Conservation (phyloP, 164 flowering plant genomes). For the Piper longum region DNA sequence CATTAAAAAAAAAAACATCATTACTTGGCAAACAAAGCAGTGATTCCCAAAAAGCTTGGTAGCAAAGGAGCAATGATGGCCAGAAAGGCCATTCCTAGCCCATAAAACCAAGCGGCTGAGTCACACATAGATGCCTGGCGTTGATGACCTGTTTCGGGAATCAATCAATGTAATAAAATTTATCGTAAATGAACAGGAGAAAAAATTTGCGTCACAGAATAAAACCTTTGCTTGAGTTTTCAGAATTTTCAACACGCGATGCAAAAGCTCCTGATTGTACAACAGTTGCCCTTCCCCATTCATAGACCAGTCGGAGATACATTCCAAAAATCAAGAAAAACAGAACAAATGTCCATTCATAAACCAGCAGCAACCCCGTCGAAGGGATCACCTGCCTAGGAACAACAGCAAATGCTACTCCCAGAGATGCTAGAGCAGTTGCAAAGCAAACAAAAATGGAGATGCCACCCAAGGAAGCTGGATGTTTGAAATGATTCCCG, state of each 20-base stretch:
- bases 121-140: conserved; percentile 51
- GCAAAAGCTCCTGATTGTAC: conserved; percentile 34
- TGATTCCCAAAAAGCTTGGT: conserved; percentile 72
- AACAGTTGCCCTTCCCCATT: conserved; percentile 54
- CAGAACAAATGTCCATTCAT: conserved; percentile 73
- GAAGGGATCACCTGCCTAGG: conserved; percentile 95
- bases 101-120: conserved; percentile 43
- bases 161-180: conserved; percentile 3
- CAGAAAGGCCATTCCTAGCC: conserved; percentile 72
- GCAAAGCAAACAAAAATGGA: conserved; percentile 54
- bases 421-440: conserved; percentile 48
- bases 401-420: conserved; percentile 46
- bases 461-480: conserved; percentile 52
- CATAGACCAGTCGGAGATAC: conserved; percentile 47
- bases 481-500: conserved; percentile 46
- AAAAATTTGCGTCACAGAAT: background rate
- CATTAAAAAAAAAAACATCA: background rate
- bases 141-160: conserved; percentile 54
- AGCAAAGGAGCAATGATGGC: conserved; percentile 60
- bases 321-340: conserved; percentile 63
- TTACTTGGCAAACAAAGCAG: conserved; percentile 77
- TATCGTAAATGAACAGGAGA: background rate
- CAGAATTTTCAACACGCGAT: conserved; percentile 30
- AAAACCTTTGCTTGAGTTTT: conserved; percentile 75
- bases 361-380: conserved; percentile 86